Evolutionary conservation across 164 flowering plant genomes (phyloP).

Genomic region (Sedum album): DNA sequence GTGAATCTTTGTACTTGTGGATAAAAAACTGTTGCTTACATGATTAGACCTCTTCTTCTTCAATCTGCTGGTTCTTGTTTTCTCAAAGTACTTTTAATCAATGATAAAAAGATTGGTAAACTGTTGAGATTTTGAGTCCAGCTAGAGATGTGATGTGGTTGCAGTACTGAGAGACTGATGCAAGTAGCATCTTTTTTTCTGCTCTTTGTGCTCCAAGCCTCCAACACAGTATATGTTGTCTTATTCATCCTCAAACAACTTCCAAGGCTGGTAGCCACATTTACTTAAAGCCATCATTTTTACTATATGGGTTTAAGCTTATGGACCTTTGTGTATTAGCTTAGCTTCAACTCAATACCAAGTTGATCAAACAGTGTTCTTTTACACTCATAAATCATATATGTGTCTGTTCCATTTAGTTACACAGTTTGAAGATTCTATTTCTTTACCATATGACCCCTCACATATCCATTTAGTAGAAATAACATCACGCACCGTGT

Average conservation of each 20-base stretch:
- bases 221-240: not conserved
- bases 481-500: no score
- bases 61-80: not conserved
- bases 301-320: not conserved
- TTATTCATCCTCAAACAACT: not conserved
- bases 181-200: constrained; percentile 4
- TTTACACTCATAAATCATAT: not conserved
- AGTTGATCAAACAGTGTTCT: not conserved
- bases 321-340: constrained; percentile 5
- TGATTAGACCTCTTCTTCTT: not conserved
- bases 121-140: constrained; percentile 7
- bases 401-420: not conserved
- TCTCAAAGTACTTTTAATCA: not conserved
- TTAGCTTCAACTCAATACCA: not conserved
- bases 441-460: not conserved
- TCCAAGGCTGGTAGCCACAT: not conserved
- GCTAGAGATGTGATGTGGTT: constrained; percentile 1
- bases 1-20: not conserved
- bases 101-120: not conserved
- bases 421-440: not conserved
- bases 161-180: not conserved
- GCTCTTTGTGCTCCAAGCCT: not conserved
- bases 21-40: not conserved
- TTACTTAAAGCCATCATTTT: not conserved
- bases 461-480: no score